Base-by-base conservation (phyloP, 2,329 filamentous ascomycete species). In the Pseudogymnoascus sp. region DNA sequence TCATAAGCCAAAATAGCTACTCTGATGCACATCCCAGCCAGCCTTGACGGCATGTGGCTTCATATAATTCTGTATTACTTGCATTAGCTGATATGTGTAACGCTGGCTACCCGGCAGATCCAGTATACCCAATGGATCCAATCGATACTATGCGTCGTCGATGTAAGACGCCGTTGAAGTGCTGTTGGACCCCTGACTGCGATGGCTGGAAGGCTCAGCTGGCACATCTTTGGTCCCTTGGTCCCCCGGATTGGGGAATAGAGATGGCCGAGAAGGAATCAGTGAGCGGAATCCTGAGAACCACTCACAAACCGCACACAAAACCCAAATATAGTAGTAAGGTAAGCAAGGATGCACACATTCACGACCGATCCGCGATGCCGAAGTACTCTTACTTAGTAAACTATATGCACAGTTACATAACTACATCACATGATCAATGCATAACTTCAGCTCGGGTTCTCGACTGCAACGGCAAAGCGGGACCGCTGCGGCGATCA, bases 61-160 rank as follows among this genome's bases (percentile, higher is more conserved):
- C 43, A 30, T 30, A 33, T 50, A 18, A 16, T 11, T 33, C 43
- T 30, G 43, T 50, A 50, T 50, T 18, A 50, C 25, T 50, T 33
- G 30, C 43, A 50, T 50, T 50, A 18, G 43, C 30, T 50, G 43
- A 50, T 30, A 18, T n/a, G 43, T 50, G 43, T 50, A 50, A 50
- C 43, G 18, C 30, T 3, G 43, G 18, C 2, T 30, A 50, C 12
- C 43, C 43, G 18, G 28, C 28, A 50, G 43, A 28, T 47, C 6
- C 14, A 28, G 25, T 41, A 20, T 16, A 25, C 14, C 6, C 20
- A 43, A 43, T 43, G 25, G 39, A 25, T 43, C 12, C 39, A 25
- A 25, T 43, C 20, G 39, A 25, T 43, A 25, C 20, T 12, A 43
- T 50, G 43, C 25, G 25, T n/a, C 43, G 25, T 50, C 43, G 25